A percentile compares a stretch with the other conserved stretches of the same genome.
phyloP scores from a whole-genome alignment of 2,329 filamentous ascomycete species.

The Leptographium wingfieldii region DNA sequence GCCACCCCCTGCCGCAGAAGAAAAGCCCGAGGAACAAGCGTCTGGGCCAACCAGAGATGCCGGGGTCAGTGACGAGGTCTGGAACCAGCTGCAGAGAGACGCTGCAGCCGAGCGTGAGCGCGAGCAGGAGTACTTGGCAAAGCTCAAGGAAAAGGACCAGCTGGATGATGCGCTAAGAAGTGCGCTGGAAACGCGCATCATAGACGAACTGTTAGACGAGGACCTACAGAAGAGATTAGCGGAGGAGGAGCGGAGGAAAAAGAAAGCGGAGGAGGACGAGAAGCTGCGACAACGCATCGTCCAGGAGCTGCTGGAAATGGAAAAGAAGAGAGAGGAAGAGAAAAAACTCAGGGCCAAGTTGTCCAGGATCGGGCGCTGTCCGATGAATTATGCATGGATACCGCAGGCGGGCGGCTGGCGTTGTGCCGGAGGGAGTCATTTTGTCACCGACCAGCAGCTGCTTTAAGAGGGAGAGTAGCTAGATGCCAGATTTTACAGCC shows the following conservation, averaged over 20 bases:
- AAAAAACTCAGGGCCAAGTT: not conserved
- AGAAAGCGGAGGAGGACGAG: conserved; percentile 1
- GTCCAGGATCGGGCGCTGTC: not conserved
- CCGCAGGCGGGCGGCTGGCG: not conserved
- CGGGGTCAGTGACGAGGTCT: conserved; percentile 46
- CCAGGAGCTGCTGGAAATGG: conserved; percentile 22
- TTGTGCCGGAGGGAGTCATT: not conserved
- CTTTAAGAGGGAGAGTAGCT: not conserved
- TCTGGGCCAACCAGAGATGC: conserved; percentile 30
- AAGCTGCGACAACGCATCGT: conserved; percentile 17
- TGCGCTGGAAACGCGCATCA: not conserved
- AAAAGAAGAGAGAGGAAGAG: not conserved
- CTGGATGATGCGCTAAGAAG: not conserved
- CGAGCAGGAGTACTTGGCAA: not conserved
- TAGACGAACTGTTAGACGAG: not conserved
- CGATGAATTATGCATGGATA: not conserved
- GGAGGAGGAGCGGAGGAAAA: conserved; percentile 20
- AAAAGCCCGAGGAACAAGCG: not conserved
- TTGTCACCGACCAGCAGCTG: not conserved
- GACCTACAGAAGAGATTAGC: not conserved
- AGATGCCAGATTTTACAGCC: no score
- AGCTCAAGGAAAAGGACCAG: not conserved
- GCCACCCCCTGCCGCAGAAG: not conserved
- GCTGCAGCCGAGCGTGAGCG: not conserved
- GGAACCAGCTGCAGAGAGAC: conserved; percentile 41